Base-by-base conservation (phyloP, 345 rosid genomes). In the Rhizophora apiculata region DNA sequence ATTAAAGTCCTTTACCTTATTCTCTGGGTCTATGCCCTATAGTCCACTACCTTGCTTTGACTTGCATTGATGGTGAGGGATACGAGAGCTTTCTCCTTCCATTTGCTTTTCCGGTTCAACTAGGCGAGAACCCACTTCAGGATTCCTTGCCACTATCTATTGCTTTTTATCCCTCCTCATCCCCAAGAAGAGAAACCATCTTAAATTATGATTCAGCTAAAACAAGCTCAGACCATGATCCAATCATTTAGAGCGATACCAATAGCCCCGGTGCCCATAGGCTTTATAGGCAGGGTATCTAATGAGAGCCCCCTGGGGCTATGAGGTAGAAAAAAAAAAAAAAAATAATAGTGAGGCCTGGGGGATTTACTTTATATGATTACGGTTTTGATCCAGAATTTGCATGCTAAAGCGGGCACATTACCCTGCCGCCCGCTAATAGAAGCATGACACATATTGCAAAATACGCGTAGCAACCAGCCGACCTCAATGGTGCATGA, bases 191-290 rank as follows among this genome's bases (percentile, higher is more conserved):
- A 13, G 60, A 55, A 27, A 18, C 29, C 24, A 3, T 22, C 29
- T 27, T 8, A 55, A 9, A 55, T 22, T 24, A 27, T 55, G 29
- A 21, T 21, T 54, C 27, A 54, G 22, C 26, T 54, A 24, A 24
- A 43, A 22, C 4, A 21, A 22, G 21, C n/a, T 8, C 21, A 21
- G 22, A 6, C 29, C 27, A 21, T 1, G 22, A 54, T 8, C 15
- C 8, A 54, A 21, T 54, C 27, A 67, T 80, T 69, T 65, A 76
- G 65, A 67, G 77, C 20, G 67, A 73, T 26, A 8, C 6, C 34
- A 8, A 69, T n/a, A 63, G 72, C 37, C 37, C 54, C 66, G 67
- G 77, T 70, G 76, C 57, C 34, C 29, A 3, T 78, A 78, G 81
- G 73, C 79, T 76, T 70, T 76, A 65, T 8, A 57, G 64, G 64